A percentile compares a stretch with the other conserved stretches of the same genome.
These are phyloP conservation scores for Penicillium sclerotiorum DNA, from an alignment of 2,329 filamentous ascomycete genomes.

Conservation along the genomic window DNA sequence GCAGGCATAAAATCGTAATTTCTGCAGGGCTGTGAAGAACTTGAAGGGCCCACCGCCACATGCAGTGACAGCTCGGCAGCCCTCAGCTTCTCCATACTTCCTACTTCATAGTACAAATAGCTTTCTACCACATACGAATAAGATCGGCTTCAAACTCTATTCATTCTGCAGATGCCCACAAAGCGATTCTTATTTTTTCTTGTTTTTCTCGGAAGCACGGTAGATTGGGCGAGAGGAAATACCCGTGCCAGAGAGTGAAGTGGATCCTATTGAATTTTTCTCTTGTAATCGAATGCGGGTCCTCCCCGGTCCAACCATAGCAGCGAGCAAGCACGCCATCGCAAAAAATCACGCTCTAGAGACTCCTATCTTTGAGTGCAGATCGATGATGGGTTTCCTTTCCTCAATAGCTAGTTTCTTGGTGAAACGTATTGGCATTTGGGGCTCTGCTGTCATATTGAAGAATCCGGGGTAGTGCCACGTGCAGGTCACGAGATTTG, in stretches of 20 bases:
- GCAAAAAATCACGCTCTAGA: conserved; percentile 5
- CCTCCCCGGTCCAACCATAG: conserved; percentile 20
- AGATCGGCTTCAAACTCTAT: too few species aligned
- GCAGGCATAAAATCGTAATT: too few species aligned
- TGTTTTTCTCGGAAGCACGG: neutral
- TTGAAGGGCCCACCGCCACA: too few species aligned
- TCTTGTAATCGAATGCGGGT: conserved; percentile 16
- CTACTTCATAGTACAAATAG: too few species aligned
- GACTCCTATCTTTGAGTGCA: neutral
- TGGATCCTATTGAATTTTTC: conserved; percentile 17
- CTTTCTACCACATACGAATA: too few species aligned
- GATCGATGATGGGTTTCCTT: conserved; percentile 3
- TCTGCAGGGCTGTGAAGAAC: too few species aligned
- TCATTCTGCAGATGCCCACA: too few species aligned
- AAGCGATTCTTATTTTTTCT: neutral
- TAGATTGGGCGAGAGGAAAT: neutral
- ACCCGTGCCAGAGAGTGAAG: neutral
- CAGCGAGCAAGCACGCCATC: conserved; percentile 31
- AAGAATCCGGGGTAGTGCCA: conserved; percentile 18
- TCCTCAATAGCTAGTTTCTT: neutral
- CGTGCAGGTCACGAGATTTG: conserved; percentile 22
- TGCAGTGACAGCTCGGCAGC: too few species aligned
- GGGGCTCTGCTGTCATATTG: conserved; percentile 1
- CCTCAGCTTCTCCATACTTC: too few species aligned
- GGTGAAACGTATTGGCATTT: neutral